A percentile compares a stretch with the other conserved stretches of the same genome.
These are phyloP conservation scores for Zygosaccharomyces sapae DNA, from an alignment of 1,139 yeast species.

Conservation along the genomic window DNA sequence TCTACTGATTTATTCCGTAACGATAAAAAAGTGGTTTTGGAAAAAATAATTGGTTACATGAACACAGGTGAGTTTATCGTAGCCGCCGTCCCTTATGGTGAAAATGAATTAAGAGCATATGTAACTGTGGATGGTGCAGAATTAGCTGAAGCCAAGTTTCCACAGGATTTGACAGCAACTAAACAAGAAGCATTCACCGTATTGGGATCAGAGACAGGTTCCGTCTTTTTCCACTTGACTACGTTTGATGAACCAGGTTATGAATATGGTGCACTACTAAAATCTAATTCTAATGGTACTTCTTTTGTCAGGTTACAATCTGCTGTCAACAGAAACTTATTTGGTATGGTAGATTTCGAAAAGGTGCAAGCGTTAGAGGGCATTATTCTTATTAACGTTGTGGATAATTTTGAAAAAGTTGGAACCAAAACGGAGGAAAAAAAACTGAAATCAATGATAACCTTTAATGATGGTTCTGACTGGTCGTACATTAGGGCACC, in stretches of 20 bases:
- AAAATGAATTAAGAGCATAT: constrained; percentile 51
- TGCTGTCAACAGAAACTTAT: constrained; percentile 66
- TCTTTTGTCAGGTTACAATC: constrained; percentile 68
- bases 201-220: constrained; percentile 67
- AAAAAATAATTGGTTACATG: constrained; percentile 61
- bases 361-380: constrained; percentile 87
- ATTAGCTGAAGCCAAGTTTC: constrained; percentile 79
- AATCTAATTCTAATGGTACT: constrained; percentile 93
- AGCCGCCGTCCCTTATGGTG: constrained; percentile 52
- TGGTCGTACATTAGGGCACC: constrained; percentile 79
- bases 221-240: constrained; percentile 81
- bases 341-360: constrained; percentile 87
- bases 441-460: constrained; percentile 62
- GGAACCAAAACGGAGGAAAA: constrained; percentile 41
- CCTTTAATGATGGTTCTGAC: constrained; percentile 90
- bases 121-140: constrained; percentile 78
- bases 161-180: constrained; percentile 52
- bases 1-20: constrained; percentile 52
- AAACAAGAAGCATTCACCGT: constrained; percentile 80
- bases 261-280: constrained; percentile 79
- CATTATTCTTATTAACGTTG: constrained; percentile 67
- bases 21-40: constrained; percentile 41
- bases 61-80: constrained; percentile 62
- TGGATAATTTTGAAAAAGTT: constrained; percentile 44
- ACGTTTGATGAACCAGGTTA: constrained; percentile 47